Percentiles rank a stretch among this genome's conserved stretches.
Evolutionary conservation across 2,329 filamentous ascomycete species (phyloP).

Genomic region (Colletotrichum sp.): DNA sequence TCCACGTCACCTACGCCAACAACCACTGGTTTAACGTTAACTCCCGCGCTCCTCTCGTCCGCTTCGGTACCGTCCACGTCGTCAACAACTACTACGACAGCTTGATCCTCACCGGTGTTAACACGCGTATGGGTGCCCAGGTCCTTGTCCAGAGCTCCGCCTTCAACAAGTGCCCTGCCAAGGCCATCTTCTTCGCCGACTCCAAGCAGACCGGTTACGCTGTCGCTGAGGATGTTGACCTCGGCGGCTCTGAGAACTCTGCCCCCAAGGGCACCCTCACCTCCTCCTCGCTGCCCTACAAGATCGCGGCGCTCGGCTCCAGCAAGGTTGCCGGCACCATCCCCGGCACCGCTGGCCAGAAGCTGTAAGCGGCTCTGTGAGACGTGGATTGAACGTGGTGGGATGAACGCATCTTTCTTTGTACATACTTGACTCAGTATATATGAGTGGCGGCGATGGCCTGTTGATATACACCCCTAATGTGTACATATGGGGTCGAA

Average conservation of each 20-base stretch:
- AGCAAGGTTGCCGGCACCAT: constrained; percentile 46
- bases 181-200: constrained; percentile 38
- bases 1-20: constrained; percentile 65
- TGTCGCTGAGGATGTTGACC: constrained; percentile 40
- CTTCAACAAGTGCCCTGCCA: constrained; percentile 43
- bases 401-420: background rate
- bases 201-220: constrained; percentile 43
- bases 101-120: constrained; percentile 52
- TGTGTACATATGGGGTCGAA: background rate
- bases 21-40: constrained; percentile 68
- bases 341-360: constrained; percentile 36
- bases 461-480: background rate
- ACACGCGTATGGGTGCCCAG: constrained; percentile 58
- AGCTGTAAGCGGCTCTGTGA: constrained; percentile 17
- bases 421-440: constrained; percentile 16
- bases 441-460: background rate
- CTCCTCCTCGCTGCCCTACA: constrained; percentile 55
- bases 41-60: constrained; percentile 62
- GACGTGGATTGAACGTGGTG: background rate
- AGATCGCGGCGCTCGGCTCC: constrained; percentile 44
- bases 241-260: constrained; percentile 49
- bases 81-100: constrained; percentile 48
- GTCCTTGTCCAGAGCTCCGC: constrained; percentile 58
- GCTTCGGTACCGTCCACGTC: constrained; percentile 66
- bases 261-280: constrained; percentile 52